Evolutionary conservation across 805 yeast genomes (phyloP).

Genomic region (Zygoascus biomembranicola): DNA sequence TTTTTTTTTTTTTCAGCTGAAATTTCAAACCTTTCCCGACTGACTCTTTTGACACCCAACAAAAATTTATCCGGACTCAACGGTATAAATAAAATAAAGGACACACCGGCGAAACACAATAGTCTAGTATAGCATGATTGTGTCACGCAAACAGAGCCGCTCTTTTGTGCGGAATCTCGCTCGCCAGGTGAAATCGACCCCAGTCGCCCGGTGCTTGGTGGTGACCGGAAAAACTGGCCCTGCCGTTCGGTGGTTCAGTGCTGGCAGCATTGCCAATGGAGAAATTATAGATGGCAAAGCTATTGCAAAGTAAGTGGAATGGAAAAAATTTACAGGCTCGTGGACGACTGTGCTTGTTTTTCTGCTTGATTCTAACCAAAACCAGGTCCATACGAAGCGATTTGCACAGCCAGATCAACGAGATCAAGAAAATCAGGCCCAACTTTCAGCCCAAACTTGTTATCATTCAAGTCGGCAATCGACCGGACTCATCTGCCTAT

Average conservation of each 20-base stretch:
- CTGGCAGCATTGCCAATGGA: conserved; percentile 16
- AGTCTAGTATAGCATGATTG: neutral
- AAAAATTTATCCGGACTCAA: neutral
- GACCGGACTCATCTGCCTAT: conserved; percentile 90
- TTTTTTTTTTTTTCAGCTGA: neutral
- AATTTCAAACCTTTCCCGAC: neutral
- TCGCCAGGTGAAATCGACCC: neutral
- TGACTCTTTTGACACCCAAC: neutral
- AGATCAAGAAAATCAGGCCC: conserved; percentile 12
- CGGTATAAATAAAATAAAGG: neutral
- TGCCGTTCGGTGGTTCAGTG: neutral
- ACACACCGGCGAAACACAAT: neutral
- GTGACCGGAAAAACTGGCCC: neutral
- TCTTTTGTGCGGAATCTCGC: neutral
- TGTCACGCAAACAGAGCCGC: neutral
- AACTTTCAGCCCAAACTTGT: conserved; percentile 65
- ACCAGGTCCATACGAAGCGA: conserved; percentile 13
- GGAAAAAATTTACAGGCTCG: neutral
- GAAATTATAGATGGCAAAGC: conserved; percentile 47
- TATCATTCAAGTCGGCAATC: conserved; percentile 80
- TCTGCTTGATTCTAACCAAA: neutral
- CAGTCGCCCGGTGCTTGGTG: neutral
- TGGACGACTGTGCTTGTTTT: neutral
- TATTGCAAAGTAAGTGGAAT: conserved; percentile 34
- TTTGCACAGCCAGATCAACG: conserved; percentile 16